Percentiles rank a stretch among this genome's conserved stretches.
Conservation (phyloP, 768 basidiomycete species). For the Termitomyces bulborhizus region DNA sequence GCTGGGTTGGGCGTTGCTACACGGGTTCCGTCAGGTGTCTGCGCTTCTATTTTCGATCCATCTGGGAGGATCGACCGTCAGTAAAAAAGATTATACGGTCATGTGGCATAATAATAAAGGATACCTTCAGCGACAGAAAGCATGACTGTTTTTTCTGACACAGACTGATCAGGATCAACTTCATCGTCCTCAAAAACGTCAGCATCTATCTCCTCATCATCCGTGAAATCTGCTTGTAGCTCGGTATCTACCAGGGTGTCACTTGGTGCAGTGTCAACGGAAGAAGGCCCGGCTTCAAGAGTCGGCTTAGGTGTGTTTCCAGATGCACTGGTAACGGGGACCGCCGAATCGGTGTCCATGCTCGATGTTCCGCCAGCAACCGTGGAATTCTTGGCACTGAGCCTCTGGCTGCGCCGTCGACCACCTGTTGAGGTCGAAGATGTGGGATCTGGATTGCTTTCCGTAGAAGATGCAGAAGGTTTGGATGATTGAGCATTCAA, state of each 20-base stretch:
- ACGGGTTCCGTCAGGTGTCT: constrained; percentile 94
- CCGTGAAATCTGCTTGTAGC: constrained; percentile 69
- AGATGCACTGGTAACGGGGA: constrained; percentile 9
- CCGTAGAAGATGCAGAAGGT: constrained; percentile 24
- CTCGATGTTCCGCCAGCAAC: constrained; percentile 9
- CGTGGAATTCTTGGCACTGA: constrained; percentile 61
- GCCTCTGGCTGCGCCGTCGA: constrained; percentile 76
- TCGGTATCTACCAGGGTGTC: constrained; percentile 62
- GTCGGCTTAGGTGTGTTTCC: constrained; percentile 5
- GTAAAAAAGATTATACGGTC: neutral
- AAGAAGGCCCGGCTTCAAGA: constrained; percentile 17
- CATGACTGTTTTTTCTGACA: constrained; percentile 81
- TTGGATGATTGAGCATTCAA: constrained; percentile 23
- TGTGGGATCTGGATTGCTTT: constrained; percentile 14
- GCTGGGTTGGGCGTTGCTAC: constrained; percentile 74
- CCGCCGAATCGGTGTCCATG: constrained; percentile 11
- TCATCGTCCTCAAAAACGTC: constrained; percentile 84
- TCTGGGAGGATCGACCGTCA: constrained; percentile 37
- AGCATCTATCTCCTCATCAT: constrained; percentile 83
- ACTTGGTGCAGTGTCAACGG: constrained; percentile 39
- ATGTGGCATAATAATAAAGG: constrained; percentile 4
- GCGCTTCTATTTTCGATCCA: constrained; percentile 90
- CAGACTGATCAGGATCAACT: constrained; percentile 62
- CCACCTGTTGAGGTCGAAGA: constrained; percentile 35
- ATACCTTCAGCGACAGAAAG: constrained; percentile 76